Percentiles rank a stretch among this genome's conserved stretches.
Evolutionary conservation across 768 basidiomycete species (phyloP).

Genomic region (Phlegmacium glaucopus): DNA sequence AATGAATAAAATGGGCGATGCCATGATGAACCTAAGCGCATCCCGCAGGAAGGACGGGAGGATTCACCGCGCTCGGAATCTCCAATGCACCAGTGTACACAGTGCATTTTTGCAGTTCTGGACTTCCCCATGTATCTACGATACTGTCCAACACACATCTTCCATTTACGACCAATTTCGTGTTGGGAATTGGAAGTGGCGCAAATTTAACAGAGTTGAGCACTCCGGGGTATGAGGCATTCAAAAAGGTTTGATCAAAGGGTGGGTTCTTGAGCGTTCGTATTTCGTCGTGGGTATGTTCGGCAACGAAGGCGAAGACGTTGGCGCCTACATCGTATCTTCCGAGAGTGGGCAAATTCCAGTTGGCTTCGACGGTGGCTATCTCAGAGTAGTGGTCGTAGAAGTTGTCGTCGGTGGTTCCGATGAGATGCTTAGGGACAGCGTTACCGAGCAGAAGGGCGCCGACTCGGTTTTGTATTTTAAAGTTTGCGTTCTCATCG

Average conservation of each 20-base stretch:
- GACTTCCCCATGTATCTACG: conserved; percentile 20
- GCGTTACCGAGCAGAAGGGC: conserved; percentile 39
- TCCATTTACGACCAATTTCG: conserved; percentile 20
- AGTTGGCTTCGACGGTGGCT: conserved; percentile 57
- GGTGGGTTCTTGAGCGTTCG: conserved; percentile 3
- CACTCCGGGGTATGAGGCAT: conserved; percentile 25
- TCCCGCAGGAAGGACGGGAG: conserved; percentile 14
- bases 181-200: conserved; percentile 20
- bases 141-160: conserved; percentile 21
- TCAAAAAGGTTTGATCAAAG: conserved; percentile 11
- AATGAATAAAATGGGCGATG: no score
- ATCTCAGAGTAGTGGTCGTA: conserved; percentile 62
- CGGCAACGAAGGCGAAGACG: conserved; percentile 50
- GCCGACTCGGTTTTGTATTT: conserved; percentile 45
- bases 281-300: conserved; percentile 40
- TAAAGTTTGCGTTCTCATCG: conserved; percentile 48
- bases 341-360: conserved; percentile 58
- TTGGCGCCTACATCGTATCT: conserved; percentile 56
- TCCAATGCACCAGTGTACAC: conserved; percentile 17
- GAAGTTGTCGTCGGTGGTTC: conserved; percentile 48
- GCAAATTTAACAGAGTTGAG: conserved; percentile 16
- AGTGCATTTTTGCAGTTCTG: conserved; percentile 19
- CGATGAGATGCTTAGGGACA: conserved; percentile 37
- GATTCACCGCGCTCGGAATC: conserved; percentile 12
- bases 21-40: conserved; percentile 1